These are phyloP conservation scores for Claviceps cyperi DNA, from an alignment of 2,329 filamentous ascomycete species.

Conservation along the genomic window DNA sequence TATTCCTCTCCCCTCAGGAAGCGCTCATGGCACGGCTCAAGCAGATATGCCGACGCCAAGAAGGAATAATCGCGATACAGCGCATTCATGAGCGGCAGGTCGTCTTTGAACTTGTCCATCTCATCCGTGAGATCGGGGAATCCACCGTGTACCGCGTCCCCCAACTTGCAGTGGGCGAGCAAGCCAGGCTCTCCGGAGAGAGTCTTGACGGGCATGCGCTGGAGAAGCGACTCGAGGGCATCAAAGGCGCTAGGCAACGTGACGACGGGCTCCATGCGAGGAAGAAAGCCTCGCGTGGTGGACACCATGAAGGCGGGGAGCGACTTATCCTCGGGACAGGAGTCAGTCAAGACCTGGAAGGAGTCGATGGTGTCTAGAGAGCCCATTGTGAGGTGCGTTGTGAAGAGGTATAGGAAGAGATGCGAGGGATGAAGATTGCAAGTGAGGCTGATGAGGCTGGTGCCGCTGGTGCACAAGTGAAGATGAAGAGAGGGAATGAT, in stretches of 20 bases:
- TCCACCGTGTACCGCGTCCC: slow-evolving; percentile 55
- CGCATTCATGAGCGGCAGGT: slow-evolving; percentile 70
- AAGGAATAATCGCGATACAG: slow-evolving; percentile 88
- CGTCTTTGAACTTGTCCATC: slow-evolving; percentile 57
- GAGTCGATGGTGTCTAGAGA: slow-evolving; percentile 20
- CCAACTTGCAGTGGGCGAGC: slow-evolving; percentile 59
- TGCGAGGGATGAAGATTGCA: background rate
- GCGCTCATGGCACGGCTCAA: slow-evolving; percentile 78
- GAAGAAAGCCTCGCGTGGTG: slow-evolving; percentile 59
- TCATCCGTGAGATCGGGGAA: slow-evolving; percentile 63
- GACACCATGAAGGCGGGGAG: slow-evolving; percentile 69
- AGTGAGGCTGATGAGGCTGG: background rate
- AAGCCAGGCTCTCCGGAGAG: slow-evolving; percentile 61
- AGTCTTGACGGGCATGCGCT: slow-evolving; percentile 67
- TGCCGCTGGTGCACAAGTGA: too few species aligned
- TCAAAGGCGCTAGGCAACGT: slow-evolving; percentile 61
- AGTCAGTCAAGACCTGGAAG: slow-evolving; percentile 51
- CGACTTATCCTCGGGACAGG: slow-evolving; percentile 44
- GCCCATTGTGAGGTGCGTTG: slow-evolving; percentile 22
- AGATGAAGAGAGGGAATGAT: background rate
- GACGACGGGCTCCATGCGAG: slow-evolving; percentile 46
- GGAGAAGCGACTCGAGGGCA: slow-evolving; percentile 54
- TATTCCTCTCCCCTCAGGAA: slow-evolving; percentile 59
- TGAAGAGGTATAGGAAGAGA: background rate
- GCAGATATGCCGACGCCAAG: slow-evolving; percentile 73